These are phyloP conservation scores for Candida sp. DNA, from an alignment of 1,139 yeast species.

Conservation along the genomic window DNA sequence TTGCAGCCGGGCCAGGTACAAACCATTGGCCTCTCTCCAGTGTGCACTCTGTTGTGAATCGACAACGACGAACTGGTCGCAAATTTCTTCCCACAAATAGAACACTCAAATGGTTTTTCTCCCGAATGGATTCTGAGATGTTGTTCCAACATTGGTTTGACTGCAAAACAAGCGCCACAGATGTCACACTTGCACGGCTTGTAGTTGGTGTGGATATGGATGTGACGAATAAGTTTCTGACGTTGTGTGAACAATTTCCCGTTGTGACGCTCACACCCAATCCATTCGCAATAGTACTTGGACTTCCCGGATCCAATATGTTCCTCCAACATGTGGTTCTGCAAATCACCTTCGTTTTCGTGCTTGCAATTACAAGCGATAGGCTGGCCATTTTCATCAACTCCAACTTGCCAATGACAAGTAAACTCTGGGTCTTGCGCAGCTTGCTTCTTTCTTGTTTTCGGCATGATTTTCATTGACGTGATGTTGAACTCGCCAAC, in stretches of 20 bases:
- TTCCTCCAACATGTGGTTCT: slow-evolving; percentile 64
- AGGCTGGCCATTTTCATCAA: slow-evolving; percentile 30
- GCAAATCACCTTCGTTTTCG: slow-evolving; percentile 59
- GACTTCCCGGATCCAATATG: slow-evolving; percentile 82
- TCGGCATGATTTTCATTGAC: slow-evolving; percentile 38
- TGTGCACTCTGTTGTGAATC: slow-evolving; percentile 57
- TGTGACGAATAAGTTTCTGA: slow-evolving; percentile 85
- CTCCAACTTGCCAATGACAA: slow-evolving; percentile 53
- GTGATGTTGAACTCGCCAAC: slow-evolving; percentile 30
- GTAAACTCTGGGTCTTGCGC: slow-evolving; percentile 24
- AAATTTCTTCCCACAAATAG: slow-evolving; percentile 52
- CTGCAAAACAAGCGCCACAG: slow-evolving; percentile 75
- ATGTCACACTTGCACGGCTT: slow-evolving; percentile 73
- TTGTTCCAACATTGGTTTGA: slow-evolving; percentile 66
- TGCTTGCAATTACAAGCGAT: slow-evolving; percentile 55
- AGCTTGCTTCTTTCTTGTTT: slow-evolving; percentile 17
- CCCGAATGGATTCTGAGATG: slow-evolving; percentile 92
- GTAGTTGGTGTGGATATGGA: slow-evolving; percentile 86
- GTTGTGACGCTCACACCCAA: slow-evolving; percentile 68
- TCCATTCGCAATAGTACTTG: slow-evolving; percentile 77
- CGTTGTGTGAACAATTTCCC: slow-evolving; percentile 74
- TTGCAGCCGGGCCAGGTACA: slow-evolving; percentile 86
- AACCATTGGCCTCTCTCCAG: slow-evolving; percentile 74
- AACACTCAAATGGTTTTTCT: slow-evolving; percentile 60
- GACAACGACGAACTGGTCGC: slow-evolving; percentile 59